Percentiles rank a stretch among this genome's conserved stretches.
phyloP scores from a whole-genome alignment of 176 grass and related monocot genomes.

The Elaeis guineensis region DNA sequence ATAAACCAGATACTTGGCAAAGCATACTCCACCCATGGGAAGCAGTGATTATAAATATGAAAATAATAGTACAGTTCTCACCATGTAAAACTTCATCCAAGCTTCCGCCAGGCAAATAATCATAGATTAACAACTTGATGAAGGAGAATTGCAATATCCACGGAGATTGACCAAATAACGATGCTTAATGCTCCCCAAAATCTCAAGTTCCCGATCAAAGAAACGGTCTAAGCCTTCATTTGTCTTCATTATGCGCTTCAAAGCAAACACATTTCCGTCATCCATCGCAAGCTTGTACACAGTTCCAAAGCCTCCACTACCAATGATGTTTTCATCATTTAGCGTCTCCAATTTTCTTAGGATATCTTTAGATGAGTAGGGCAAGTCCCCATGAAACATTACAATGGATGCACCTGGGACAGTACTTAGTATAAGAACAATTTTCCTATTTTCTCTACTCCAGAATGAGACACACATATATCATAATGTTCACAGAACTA shows the following conservation, averaged over 20 bases:
- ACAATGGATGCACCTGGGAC: constrained; percentile 80
- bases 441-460: too few relatives aligned
- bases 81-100: constrained; percentile 94
- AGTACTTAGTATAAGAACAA: not conserved
- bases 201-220: constrained; percentile 98
- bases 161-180: constrained; percentile 96
- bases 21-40: too few relatives aligned
- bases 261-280: constrained; percentile 80
- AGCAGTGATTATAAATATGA: too few relatives aligned
- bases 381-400: constrained; percentile 97
- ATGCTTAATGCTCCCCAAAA: constrained; percentile 98
- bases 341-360: constrained; percentile 81
- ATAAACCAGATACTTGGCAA: too few relatives aligned
- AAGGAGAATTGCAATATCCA: constrained; percentile 97
- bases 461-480: too few relatives aligned
- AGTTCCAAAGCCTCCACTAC: constrained; percentile 84
- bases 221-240: constrained; percentile 81
- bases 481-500: too few relatives aligned
- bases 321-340: constrained; percentile 78
- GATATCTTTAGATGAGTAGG: constrained; percentile 95
- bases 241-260: constrained; percentile 98
- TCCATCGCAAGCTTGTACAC: constrained; percentile 98
- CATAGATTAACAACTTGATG: constrained; percentile 95
- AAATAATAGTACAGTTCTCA: constrained; percentile 22
- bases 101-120: constrained; percentile 91